Conservation (phyloP, 257 asterid genomes). For the Plantago elongata region DNA sequence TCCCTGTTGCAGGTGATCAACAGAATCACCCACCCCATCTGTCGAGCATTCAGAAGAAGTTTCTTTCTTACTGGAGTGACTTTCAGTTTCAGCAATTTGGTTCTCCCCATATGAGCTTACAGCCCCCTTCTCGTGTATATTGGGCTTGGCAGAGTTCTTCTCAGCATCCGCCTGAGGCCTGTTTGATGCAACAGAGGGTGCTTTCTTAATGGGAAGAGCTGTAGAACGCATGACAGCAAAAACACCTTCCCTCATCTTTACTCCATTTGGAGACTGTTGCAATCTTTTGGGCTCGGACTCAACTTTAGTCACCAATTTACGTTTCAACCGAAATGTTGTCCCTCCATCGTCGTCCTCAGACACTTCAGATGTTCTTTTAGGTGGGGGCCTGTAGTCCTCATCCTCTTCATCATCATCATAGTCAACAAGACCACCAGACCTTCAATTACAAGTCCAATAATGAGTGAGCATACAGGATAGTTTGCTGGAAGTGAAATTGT, state of each 20-base stretch:
- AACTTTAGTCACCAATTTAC: constrained; percentile 56
- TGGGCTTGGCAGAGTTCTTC: constrained; percentile 26
- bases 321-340: constrained; percentile 60
- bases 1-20: constrained; percentile 39
- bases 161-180: constrained; percentile 25
- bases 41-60: constrained; percentile 35
- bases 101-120: constrained; percentile 20
- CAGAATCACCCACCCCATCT: constrained; percentile 37
- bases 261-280: constrained; percentile 44
- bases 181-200: constrained; percentile 26
- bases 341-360: constrained; percentile 57
- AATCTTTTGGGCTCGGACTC: constrained; percentile 65
- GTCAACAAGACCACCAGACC: constrained; percentile 93
- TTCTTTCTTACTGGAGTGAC: constrained; percentile 31
- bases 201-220: constrained; percentile 55
- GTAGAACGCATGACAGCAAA: constrained; percentile 75
- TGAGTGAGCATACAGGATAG: too few relatives aligned
- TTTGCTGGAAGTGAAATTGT: not conserved
- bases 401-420: constrained; percentile 96
- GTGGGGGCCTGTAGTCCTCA: constrained; percentile 91
- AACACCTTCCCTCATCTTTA: constrained; percentile 72
- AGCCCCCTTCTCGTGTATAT: constrained; percentile 30
- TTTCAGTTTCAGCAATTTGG: constrained; percentile 30
- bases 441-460: constrained; percentile 19
- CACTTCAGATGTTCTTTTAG: constrained; percentile 41